phyloP scores from a whole-genome alignment of 345 rosid species.

The Anastatica hierochuntica region DNA sequence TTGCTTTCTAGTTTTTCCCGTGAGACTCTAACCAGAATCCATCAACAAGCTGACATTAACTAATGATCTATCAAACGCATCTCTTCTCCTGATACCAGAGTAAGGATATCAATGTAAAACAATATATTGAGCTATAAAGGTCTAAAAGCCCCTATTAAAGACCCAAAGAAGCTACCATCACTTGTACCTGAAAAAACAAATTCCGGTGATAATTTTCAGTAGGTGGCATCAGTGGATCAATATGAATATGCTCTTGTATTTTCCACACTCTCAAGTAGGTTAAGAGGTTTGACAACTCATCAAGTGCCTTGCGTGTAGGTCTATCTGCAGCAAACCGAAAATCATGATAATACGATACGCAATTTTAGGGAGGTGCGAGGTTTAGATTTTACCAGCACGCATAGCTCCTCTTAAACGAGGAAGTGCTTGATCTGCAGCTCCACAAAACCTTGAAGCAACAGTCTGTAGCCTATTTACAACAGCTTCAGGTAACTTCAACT shows the following conservation, averaged over 20 bases:
- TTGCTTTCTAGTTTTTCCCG: not conserved
- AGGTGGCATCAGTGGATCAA: conserved; percentile 88
- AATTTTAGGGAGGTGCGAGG: not conserved
- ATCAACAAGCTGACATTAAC: not conserved
- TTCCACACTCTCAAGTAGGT: conserved; percentile 77
- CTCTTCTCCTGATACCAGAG: not conserved
- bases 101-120: not conserved
- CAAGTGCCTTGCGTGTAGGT: conserved; percentile 68
- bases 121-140: not conserved
- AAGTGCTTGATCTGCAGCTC: conserved; percentile 82
- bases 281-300: conserved; percentile 71
- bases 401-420: conserved; percentile 94
- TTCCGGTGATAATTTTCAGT: conserved; percentile 72
- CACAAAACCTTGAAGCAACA: conserved; percentile 87
- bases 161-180: not conserved
- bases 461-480: conserved; percentile 89
- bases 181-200: conserved; percentile 73
- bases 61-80: not conserved
- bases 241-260: conserved; percentile 60
- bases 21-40: not conserved
- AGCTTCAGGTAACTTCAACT: conserved; percentile 77
- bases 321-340: conserved; percentile 49
- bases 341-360: not conserved
- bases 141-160: too few species aligned
- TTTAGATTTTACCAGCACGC: conserved; percentile 51